phyloP scores from a whole-genome alignment of 257 asterid genomes.

The Perilla frutescens region DNA sequence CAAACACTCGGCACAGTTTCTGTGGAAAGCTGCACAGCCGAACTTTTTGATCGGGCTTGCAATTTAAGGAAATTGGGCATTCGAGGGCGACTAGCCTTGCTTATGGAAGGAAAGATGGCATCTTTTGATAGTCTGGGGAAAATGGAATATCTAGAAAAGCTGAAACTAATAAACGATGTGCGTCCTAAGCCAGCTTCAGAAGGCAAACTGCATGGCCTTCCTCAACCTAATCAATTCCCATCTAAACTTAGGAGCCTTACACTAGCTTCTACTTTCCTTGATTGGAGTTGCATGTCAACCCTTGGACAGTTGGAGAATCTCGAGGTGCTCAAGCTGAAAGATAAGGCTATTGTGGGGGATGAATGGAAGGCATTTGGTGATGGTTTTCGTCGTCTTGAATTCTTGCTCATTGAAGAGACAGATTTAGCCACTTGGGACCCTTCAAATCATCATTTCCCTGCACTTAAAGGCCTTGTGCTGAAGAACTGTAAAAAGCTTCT shows the following conservation, averaged over 20 bases:
- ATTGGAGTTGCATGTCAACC: background rate
- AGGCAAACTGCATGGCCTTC: background rate
- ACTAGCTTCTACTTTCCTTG: background rate
- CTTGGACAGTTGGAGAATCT: background rate
- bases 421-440: background rate
- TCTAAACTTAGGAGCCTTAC: background rate
- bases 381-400: background rate
- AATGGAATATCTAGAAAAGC: background rate
- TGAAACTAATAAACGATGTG: background rate
- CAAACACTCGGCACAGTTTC: background rate
- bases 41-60: background rate
- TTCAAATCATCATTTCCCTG: background rate
- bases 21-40: background rate
- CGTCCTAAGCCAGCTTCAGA: background rate
- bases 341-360: background rate
- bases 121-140: background rate
- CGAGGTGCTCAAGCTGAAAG: constrained; percentile 8
- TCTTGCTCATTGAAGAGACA: background rate
- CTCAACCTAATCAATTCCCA: constrained; percentile 13
- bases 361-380: background rate
- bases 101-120: background rate
- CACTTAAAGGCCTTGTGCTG: background rate
- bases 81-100: constrained; percentile 6
- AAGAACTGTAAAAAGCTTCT: constrained; percentile 4
- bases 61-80: constrained; percentile 25